Base-by-base conservation (phyloP, 768 basidiomycete genomes). In the Cystofilobasidium capitatum region DNA sequence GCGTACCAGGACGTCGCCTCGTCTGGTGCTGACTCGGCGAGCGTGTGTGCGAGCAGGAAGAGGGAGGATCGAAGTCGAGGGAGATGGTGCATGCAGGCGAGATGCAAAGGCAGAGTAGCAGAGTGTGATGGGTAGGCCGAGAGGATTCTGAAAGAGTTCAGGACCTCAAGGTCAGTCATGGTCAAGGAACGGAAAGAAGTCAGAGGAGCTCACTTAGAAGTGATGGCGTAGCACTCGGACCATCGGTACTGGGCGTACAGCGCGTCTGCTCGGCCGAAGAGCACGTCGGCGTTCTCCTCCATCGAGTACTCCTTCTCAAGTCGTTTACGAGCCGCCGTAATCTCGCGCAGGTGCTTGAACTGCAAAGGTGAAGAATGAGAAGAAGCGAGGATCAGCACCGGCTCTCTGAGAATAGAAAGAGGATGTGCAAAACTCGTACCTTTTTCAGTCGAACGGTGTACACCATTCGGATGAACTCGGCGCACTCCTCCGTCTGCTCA, bases 41-140 rank as follows among this genome's bases (percentile, higher is more conserved):
- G 83, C 74, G 96, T 90, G 73, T 98, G 96, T 0, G 96, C 96
- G 44, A 98, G 82, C 70, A 99, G 87, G 79, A 97, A 99, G 8
- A 99, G 83, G 72, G 88, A 87, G 3, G 93, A 92, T 72, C 93
- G 89, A 14, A 97, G 80, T 75, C 94, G 87, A 31, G 86, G 84
- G 24, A 98, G 81, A 77, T 99, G 94, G 75, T 93, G 89, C 90
- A 98, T 94, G 82, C 94, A 97, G 4, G 94, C 92, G 39, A 99
- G 86, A 74, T 99, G 94, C 67, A 98, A 76, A 0, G 93, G 91
- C 79, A 98, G 86, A 1, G 94, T 90, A 9, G 88, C 83, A 36
- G 86, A 85, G 75, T 99, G 96, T 47, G 90, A 84, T 1, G 88
- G 82, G n/a, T 89, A 86, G 13, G 89, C 80, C 20, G 85, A 83